Base-by-base conservation (phyloP, 257 asterid species). In the Jasminum sambac region DNA sequence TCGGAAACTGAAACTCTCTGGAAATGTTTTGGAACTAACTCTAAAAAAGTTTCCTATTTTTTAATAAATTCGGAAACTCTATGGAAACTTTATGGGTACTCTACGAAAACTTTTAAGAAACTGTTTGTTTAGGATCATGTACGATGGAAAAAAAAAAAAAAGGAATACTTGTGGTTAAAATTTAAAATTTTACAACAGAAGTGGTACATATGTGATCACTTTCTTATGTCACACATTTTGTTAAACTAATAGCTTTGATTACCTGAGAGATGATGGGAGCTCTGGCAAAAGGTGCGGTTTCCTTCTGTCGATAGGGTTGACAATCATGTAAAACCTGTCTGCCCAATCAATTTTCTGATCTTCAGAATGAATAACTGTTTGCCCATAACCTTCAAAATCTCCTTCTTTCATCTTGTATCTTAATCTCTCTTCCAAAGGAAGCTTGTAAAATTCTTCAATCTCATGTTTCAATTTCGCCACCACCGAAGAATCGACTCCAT, bases 361-460 rank as follows among this genome's bases (percentile, higher is more conserved):
- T 0, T 71, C 55, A 5, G 79, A 63, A 7, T 42, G 26, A 21
- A 84, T 7, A 9, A 75, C 0, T 7, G 73, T 66, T 41, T 79
- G 85, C 0, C 89, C 96, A 70, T 87, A 87, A 4, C 97, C 96
- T 76, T 90, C 92, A 3, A 77, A 36, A 4, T 81, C 90, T 42
- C 96, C 95, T 0, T 70, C 68, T 71, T 74, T 79, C 0, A 64
- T 48, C 75, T 67, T 68, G 44, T 75, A 90, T 21, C 38, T 83
- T 73, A 78, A 55, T 67, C 72, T 89, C 64, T 88, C 96, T 11
- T 87, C 88, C 73, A 75, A 55, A 1, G 97, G 85, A 17, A 87
- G 84, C 69, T 72, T 78, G 81, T 85, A 90, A 70, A 90, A 90
- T 25, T 78, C 83, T 64, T 84, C 48, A 23, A 90, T 81, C 74